Base-by-base conservation (phyloP, 805 yeast species). In the Ogataea ramenticola region DNA sequence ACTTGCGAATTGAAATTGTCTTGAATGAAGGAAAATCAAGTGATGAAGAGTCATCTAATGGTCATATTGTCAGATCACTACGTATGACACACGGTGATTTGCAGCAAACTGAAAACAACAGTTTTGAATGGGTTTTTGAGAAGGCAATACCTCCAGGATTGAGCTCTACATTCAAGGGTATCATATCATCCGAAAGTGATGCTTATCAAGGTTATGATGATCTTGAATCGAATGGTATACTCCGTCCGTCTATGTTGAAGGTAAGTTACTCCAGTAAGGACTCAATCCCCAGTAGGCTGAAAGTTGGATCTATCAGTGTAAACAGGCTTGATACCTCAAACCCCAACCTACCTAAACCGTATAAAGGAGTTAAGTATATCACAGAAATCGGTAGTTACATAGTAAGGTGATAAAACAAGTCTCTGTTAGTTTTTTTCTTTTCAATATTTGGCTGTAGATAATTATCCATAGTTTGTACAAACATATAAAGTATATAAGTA, bases 291-390 rank as follows among this genome's bases (percentile, higher is more conserved):
- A 84, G 95, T 59, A 89, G 91, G 1, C 64, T 85, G 36, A 78
- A 76, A 52, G 83, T 89, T 2, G 82, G 77, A 12, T 70, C 82
- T 26, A 64, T 89, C 48, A 75, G 77, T 53, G 73, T 87, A 16
- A 53, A 70, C 8, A 16, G 20, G 12, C 70, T 77, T 48, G 68
- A 72, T n/a, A 3, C 7, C n/a, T 21, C 55, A 4, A 68, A 67
- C 49, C 89, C 91, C 0, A 53, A 79, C 44, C 75, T 75, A 6
- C 79, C 77, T 3, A 82, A 80, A 55, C 96, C 96, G 0, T 90
- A 79, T 68, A 90, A 89, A 60, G 98, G 98, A 1, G 96, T 90
- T 19, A 85, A 89, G 57, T 90, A 90, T 57, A 66, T 75, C 11
- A 80, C 96, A 6, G 64, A 65, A 43, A 72, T 85, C 0, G 85